Conservation (phyloP, 192 early-diverging fungal genomes). For the Backusella morwellensis region DNA sequence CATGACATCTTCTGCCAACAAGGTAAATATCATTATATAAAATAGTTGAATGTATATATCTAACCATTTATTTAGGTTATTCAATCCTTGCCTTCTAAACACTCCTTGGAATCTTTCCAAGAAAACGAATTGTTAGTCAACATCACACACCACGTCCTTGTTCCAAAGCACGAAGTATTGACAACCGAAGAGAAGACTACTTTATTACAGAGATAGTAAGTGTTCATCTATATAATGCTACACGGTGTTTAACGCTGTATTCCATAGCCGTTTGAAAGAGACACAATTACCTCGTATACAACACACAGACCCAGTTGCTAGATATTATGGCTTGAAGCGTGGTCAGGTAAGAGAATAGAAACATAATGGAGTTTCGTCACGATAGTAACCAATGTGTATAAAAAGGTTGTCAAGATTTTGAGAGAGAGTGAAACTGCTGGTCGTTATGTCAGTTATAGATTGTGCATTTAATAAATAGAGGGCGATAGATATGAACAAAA, state of each 20-base stretch:
- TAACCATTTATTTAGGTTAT: conserved; percentile 46
- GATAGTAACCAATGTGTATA: conserved; percentile 3
- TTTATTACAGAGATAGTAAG: conserved; percentile 88
- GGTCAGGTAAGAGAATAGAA: conserved; percentile 55
- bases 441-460: conserved; percentile 95
- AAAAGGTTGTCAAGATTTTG: conserved; percentile 87
- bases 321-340: conserved; percentile 91
- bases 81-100: conserved; percentile 64
- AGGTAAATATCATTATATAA: conserved; percentile 37
- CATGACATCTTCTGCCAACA: conserved; percentile 85
- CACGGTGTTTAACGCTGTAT: not conserved
- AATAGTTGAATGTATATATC: no score
- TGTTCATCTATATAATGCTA: not conserved
- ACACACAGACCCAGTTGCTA: conserved; percentile 86
- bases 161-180: conserved; percentile 90
- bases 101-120: conserved; percentile 81
- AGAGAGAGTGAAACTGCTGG: conserved; percentile 95
- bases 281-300: conserved; percentile 94
- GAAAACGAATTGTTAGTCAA: conserved; percentile 95
- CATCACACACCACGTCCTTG: conserved; percentile 93
- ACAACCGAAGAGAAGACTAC: conserved; percentile 86
- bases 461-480: conserved; percentile 72
- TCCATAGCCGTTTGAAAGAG: conserved; percentile 81
- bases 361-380: not conserved
- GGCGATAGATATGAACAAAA: not conserved